Evolutionary conservation across 768 basidiomycete genomes (phyloP), one percentile per base, ranked within the genome.

Genomic region (Serendipita sp.): DNA sequence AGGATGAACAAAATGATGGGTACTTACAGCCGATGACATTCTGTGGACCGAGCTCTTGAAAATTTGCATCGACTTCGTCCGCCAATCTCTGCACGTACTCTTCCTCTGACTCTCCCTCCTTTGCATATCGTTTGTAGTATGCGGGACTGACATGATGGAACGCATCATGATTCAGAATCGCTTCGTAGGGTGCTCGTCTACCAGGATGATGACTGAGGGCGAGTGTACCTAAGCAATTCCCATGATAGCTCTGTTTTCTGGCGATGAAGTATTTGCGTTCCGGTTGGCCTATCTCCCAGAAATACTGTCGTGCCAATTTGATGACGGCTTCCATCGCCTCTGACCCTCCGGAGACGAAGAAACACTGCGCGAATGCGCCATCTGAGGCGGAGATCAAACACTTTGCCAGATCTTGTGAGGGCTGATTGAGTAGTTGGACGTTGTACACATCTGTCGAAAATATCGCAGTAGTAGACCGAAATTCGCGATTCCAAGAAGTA

Each of bases 131-230:
- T 66, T 82, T 84, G 1, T 86, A 83, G 70, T 87, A 92, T 7
- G 91, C 92, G 0, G 91, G 91, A 30, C 88, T 89, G 64, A 91
- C 90, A 68, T 91, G 88, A 69, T 90, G 85, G 70, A 87, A 93
- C 20, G 48, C 56, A 2, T 80, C 72, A 7, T 76, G 71, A 68
- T 89, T 80, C 30, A 91, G 73, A 60, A 89, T 78, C 41, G 74
- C 78, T 42, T 76, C 80, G 69, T 88, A 92, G 3, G 86, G 85
- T 13, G 74, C 78, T 42, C 88, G 83, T 14, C 89, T 81, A 53
- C 71, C 67, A 3, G 86, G 83, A 67, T 91, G 84, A 66, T 81
- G 75, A 2, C 82, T 81, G 20, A 90, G 74, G 16, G 85, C 81
- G 22, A 92, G 73, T 0, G 86, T 86, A 38, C 76, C 78, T 28